phyloP scores from a whole-genome alignment of 2,329 filamentous ascomycete genomes.

The Apiospora rasikravindrae region DNA sequence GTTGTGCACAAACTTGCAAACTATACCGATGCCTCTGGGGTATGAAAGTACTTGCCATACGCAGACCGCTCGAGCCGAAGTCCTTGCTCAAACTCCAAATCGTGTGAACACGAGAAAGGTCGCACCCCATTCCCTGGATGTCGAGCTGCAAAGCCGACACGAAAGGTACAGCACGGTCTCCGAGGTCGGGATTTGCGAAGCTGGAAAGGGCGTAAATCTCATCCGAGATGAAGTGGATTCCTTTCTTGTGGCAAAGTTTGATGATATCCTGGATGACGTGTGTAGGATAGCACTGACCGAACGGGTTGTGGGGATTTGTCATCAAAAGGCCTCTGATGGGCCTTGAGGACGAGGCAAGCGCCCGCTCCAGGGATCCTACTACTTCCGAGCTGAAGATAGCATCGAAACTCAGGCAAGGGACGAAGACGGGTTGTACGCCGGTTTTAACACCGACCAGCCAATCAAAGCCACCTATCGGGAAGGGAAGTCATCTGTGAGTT shows the following conservation, averaged over 20 bases:
- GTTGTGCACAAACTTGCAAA: no score
- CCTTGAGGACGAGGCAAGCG: no score
- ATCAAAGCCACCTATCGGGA: no score
- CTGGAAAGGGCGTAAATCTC: slow-evolving; percentile 34
- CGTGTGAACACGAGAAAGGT: slow-evolving; percentile 20
- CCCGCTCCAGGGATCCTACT: no score
- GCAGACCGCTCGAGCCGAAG: slow-evolving; percentile 23
- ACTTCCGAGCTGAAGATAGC: no score
- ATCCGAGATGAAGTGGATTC: slow-evolving; percentile 36
- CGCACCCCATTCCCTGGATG: not conserved
- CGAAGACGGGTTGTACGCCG: no score
- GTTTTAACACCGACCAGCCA: no score
- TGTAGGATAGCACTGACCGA: slow-evolving; percentile 33
- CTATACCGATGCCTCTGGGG: no score
- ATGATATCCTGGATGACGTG: slow-evolving; percentile 29
- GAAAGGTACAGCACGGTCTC: not conserved
- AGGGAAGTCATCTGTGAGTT: no score
- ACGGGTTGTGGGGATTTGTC: slow-evolving; percentile 35
- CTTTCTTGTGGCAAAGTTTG: slow-evolving; percentile 30
- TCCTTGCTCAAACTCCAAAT: slow-evolving; percentile 27
- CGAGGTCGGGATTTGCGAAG: not conserved
- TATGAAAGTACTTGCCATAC: no score
- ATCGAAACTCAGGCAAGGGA: no score
- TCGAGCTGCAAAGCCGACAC: not conserved
- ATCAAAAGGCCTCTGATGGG: slow-evolving; percentile 31